These are phyloP conservation scores for Ormosia semicastrata DNA, from an alignment of 306 rosid species.

Conservation along the genomic window DNA sequence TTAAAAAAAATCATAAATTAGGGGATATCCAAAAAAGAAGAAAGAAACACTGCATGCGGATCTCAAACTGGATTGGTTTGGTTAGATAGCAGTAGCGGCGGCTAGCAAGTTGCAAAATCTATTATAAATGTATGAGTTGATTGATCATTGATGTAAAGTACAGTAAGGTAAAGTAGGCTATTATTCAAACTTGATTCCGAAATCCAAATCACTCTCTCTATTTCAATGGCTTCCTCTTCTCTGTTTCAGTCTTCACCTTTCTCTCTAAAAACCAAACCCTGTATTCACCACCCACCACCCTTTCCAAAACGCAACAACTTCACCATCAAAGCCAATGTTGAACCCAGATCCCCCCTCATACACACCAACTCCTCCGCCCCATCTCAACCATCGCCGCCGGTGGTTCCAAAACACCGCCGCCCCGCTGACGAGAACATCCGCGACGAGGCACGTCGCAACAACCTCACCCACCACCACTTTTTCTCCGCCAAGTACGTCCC, in stretches of 20 bases:
- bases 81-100: no score
- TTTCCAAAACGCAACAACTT: conserved; percentile 20
- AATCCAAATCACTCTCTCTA: neutral
- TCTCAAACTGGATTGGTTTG: no score
- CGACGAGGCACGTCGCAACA: conserved; percentile 76
- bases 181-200: no score
- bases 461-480: conserved; percentile 38
- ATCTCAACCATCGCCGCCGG: neutral
- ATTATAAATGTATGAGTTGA: no score
- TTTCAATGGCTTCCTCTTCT: conserved; percentile 42
- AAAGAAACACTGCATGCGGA: no score
- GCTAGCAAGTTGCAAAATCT: no score
- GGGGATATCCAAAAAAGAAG: no score
- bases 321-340: conserved; percentile 31
- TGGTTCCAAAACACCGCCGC: conserved; percentile 44
- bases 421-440: conserved; percentile 71
- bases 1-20: no score
- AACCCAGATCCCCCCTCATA: conserved; percentile 24
- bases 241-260: conserved; percentile 36
- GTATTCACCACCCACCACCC: neutral
- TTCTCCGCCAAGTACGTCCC: conserved; percentile 87
- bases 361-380: conserved; percentile 2
- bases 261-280: conserved; percentile 26
- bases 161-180: no score
- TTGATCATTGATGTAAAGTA: no score